Conservation (phyloP, 768 basidiomycete genomes). For the Cyclocybe aegerita region DNA sequence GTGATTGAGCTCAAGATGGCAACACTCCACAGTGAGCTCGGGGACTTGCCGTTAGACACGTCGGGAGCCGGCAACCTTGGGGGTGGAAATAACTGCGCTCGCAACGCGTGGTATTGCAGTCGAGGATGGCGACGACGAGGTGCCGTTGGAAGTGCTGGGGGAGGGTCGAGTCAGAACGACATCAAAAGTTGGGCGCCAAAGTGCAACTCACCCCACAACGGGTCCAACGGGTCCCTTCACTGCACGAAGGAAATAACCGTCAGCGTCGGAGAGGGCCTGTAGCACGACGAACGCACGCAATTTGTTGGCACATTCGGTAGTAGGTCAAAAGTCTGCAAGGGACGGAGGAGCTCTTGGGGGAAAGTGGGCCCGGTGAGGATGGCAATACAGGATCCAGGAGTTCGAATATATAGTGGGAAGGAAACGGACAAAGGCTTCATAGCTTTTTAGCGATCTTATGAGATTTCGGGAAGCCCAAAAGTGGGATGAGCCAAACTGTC, state of each 20-base stretch:
- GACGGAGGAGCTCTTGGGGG: conserved; percentile 4
- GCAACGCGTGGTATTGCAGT: conserved; percentile 67
- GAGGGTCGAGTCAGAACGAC: conserved; percentile 10
- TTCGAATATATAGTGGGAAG: conserved; percentile 12
- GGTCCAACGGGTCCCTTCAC: conserved; percentile 77
- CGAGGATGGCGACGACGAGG: conserved; percentile 68
- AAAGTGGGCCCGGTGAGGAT: conserved; percentile 1
- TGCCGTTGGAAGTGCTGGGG: conserved; percentile 79
- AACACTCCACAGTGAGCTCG: background rate
- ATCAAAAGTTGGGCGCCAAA: conserved; percentile 6
- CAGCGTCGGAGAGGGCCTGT: conserved; percentile 2
- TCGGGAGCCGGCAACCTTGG: conserved; percentile 48
- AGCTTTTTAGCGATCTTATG: conserved; percentile 14
- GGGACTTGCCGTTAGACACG: conserved; percentile 56
- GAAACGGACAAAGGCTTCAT: conserved; percentile 18
- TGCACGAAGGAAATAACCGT: conserved; percentile 26
- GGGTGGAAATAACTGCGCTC: conserved; percentile 64
- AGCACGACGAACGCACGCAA: conserved; percentile 56
- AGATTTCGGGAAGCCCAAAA: conserved; percentile 23
- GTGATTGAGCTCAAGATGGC: background rate
- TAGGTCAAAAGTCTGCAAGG: background rate
- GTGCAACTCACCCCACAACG: conserved; percentile 57
- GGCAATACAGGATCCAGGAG: conserved; percentile 2
- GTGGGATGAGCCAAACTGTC: conserved; percentile 17
- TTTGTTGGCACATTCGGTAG: conserved; percentile 64